Conservation (phyloP, 2,329 filamentous ascomycete genomes). For the Pestalotiopsis sp. region DNA sequence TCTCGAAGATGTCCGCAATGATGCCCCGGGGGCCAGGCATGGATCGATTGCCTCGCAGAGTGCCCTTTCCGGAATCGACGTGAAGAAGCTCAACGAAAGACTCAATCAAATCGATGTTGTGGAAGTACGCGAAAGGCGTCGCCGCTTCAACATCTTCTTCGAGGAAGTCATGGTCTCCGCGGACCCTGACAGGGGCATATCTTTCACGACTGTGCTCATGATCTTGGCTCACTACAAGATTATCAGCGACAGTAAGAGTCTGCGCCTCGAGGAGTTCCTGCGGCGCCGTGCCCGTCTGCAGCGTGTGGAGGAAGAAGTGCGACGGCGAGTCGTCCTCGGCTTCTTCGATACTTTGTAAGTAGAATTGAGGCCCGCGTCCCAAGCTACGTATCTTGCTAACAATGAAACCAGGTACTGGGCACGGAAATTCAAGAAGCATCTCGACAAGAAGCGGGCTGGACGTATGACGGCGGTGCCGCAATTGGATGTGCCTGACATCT, state of each 20-base stretch:
- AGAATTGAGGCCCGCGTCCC: neutral
- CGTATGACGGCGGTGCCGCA: slow-evolving; percentile 80
- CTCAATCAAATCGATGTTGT: slow-evolving; percentile 73
- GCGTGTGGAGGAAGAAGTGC: slow-evolving; percentile 92
- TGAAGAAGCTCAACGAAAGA: slow-evolving; percentile 74
- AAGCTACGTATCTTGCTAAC: slow-evolving; percentile 3
- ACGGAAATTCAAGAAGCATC: slow-evolving; percentile 75
- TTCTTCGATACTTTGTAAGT: slow-evolving; percentile 90
- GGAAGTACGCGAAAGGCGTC: slow-evolving; percentile 74
- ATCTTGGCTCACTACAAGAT: slow-evolving; percentile 98
- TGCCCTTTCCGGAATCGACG: slow-evolving; percentile 65
- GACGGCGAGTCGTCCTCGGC: slow-evolving; percentile 84
- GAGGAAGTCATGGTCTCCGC: slow-evolving; percentile 95
- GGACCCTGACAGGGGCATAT: slow-evolving; percentile 85
- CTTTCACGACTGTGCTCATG: slow-evolving; percentile 91
- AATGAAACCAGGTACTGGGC: slow-evolving; percentile 68
- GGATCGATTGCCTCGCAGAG: slow-evolving; percentile 56
- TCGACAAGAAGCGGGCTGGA: slow-evolving; percentile 72
- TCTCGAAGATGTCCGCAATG: slow-evolving; percentile 77
- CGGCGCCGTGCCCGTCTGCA: slow-evolving; percentile 88
- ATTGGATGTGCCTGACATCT: slow-evolving; percentile 85
- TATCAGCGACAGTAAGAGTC: slow-evolving; percentile 95
- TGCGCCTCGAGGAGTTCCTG: slow-evolving; percentile 93
- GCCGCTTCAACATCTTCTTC: slow-evolving; percentile 91
- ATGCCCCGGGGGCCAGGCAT: slow-evolving; percentile 55